phyloP scores from a whole-genome alignment of 768 basidiomycete species.

The Mycena crocata region DNA sequence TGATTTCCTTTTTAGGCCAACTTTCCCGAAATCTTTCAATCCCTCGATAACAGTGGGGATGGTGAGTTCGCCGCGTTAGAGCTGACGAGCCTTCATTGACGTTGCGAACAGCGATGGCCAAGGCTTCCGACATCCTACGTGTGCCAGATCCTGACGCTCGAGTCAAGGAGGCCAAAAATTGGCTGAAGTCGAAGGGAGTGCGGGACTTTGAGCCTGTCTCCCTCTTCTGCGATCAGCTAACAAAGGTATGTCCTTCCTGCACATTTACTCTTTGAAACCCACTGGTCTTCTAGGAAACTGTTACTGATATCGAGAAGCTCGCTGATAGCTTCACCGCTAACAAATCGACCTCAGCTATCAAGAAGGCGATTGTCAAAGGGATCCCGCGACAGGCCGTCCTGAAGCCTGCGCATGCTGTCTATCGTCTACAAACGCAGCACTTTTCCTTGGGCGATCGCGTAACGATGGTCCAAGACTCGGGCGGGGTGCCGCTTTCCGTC shows the following conservation, averaged over 20 bases:
- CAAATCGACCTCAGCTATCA: constrained; percentile 74
- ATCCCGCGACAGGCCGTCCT: constrained; percentile 94
- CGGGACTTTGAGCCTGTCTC: constrained; percentile 94
- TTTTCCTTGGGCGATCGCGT: constrained; percentile 94
- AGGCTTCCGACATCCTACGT: constrained; percentile 68
- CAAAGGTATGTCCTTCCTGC: constrained; percentile 65
- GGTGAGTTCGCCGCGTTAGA: constrained; percentile 57
- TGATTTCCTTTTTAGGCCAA: constrained; percentile 55
- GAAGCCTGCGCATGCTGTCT: constrained; percentile 91
- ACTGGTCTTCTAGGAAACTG: constrained; percentile 71
- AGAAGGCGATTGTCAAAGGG: constrained; percentile 92
- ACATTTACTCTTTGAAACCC: background rate
- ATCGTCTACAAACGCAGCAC: constrained; percentile 88
- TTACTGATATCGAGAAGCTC: constrained; percentile 80
- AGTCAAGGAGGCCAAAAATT: constrained; percentile 82
- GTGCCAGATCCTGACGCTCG: constrained; percentile 72
- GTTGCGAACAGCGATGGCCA: constrained; percentile 74
- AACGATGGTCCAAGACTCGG: constrained; percentile 95
- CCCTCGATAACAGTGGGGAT: constrained; percentile 78
- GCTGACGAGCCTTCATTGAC: background rate
- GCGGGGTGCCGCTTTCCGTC: constrained; percentile 88
- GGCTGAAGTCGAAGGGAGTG: constrained; percentile 90
- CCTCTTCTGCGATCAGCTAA: constrained; percentile 90
- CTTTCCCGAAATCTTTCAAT: constrained; percentile 87
- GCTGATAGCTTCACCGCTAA: constrained; percentile 75